Evolutionary conservation across 2,329 filamentous ascomycete genomes (phyloP).

Genomic region (Ophiosphaerella herpotricha): DNA sequence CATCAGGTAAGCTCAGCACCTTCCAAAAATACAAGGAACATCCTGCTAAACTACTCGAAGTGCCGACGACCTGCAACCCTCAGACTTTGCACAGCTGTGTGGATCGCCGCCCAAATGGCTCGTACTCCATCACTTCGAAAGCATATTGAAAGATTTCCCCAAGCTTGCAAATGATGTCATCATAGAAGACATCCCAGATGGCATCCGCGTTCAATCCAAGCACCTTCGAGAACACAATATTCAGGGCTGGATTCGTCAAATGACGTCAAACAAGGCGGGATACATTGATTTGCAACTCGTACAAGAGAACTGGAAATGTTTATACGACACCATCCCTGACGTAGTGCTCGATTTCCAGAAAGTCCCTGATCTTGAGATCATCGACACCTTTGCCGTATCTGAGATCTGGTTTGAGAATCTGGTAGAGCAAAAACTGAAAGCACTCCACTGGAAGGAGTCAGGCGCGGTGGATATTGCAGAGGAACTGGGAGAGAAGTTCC

Average conservation of each 20-base stretch:
- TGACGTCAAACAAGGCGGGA: conserved; percentile 24
- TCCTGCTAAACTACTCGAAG: not conserved
- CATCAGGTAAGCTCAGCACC: conserved; percentile 17
- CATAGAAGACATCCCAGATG: conserved; percentile 12
- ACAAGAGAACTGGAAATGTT: conserved; percentile 14
- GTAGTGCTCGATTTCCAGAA: conserved; percentile 14
- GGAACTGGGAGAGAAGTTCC: not conserved
- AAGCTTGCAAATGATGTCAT: conserved; percentile 18
- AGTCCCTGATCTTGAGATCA: conserved; percentile 13
- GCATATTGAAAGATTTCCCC: conserved; percentile 4
- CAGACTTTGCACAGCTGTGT: conserved; percentile 11
- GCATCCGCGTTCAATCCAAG: conserved; percentile 30
- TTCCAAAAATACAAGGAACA: not conserved
- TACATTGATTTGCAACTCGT: conserved; percentile 29
- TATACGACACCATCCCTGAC: conserved; percentile 22
- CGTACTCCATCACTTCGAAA: conserved; percentile 15
- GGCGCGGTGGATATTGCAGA: conserved; percentile 24
- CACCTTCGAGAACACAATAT: conserved; percentile 20
- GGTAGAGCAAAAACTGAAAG: conserved; percentile 14
- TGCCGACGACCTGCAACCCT: conserved; percentile 8
- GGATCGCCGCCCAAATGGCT: conserved; percentile 34
- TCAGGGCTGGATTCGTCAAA: conserved; percentile 17
- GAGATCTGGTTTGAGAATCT: conserved; percentile 23
- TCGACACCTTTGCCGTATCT: conserved; percentile 30
- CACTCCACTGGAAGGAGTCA: conserved; percentile 14